Conservation (phyloP, 441 rosid species). For the Populus hybrid region DNA sequence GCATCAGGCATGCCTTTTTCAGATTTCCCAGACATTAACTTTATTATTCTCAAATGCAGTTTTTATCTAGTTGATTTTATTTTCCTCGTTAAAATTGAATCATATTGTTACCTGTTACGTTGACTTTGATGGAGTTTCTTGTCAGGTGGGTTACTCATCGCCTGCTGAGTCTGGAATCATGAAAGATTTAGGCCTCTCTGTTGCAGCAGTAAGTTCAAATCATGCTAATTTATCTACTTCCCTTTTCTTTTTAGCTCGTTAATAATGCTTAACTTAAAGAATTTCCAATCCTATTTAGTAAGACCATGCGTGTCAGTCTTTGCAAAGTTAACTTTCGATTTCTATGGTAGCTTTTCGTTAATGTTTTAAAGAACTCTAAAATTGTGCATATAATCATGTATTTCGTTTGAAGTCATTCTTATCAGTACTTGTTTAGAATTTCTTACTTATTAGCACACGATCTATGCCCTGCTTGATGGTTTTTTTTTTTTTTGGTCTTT, state of each 20-base stretch:
- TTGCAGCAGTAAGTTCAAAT: slow-evolving; percentile 27
- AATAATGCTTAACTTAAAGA: neutral
- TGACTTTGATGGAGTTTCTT: neutral
- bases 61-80: neutral
- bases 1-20: too few species aligned
- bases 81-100: neutral
- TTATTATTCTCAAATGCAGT: neutral
- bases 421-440: too few species aligned
- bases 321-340: too few species aligned
- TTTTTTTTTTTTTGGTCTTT: neutral
- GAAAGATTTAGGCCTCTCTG: slow-evolving; percentile 44
- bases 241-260: neutral
- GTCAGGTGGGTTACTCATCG: slow-evolving; percentile 45
- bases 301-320: too few species aligned
- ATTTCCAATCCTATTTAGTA: too few species aligned
- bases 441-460: too few species aligned
- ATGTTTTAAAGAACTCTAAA: too few species aligned
- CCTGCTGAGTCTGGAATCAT: slow-evolving; percentile 44
- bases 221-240: neutral
- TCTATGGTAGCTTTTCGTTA: too few species aligned
- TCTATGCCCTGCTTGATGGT: neutral
- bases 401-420: neutral
- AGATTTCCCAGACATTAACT: neutral
- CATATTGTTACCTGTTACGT: neutral
- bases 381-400: too few species aligned